Percentiles rank a stretch among this genome's conserved stretches.
These are phyloP conservation scores for Cordyceps tenuipes DNA, from an alignment of 2,329 filamentous ascomycete genomes.

Conservation along the genomic window DNA sequence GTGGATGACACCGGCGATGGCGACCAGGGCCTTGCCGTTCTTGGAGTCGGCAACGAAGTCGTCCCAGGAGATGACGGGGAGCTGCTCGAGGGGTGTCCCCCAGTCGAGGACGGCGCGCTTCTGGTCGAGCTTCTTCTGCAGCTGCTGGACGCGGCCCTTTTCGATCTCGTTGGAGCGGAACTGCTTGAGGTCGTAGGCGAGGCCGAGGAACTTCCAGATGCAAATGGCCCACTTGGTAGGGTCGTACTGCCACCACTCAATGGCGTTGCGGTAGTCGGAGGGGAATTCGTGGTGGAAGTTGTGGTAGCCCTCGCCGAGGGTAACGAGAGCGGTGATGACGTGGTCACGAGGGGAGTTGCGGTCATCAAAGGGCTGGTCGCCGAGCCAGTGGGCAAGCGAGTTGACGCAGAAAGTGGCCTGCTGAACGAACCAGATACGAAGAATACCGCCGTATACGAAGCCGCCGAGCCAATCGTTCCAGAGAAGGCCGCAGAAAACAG, in stretches of 20 bases:
- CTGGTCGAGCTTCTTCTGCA: slow-evolving; percentile 89
- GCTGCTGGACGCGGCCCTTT: slow-evolving; percentile 80
- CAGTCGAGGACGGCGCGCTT: slow-evolving; percentile 76
- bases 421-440: slow-evolving; percentile 83
- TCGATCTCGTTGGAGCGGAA: slow-evolving; percentile 90
- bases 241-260: slow-evolving; percentile 86
- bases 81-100: slow-evolving; percentile 76
- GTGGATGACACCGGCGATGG: slow-evolving; percentile 77
- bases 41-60: slow-evolving; percentile 70
- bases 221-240: slow-evolving; percentile 88
- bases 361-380: slow-evolving; percentile 88
- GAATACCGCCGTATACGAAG: slow-evolving; percentile 76
- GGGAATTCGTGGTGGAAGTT: slow-evolving; percentile 96
- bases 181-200: slow-evolving; percentile 81
- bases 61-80: slow-evolving; percentile 80
- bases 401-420: slow-evolving; percentile 93
- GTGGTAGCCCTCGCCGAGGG: slow-evolving; percentile 84
- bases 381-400: slow-evolving; percentile 83
- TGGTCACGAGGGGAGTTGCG: slow-evolving; percentile 86
- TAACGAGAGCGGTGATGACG: slow-evolving; percentile 75
- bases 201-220: slow-evolving; percentile 73
- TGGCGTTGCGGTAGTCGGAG: slow-evolving; percentile 86
- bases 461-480: slow-evolving; percentile 79
- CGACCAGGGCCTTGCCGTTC: slow-evolving; percentile 62
- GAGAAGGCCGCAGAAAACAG: slow-evolving; percentile 63